Conservation (phyloP, 2,329 filamentous ascomycete species). For the Paracorniculantispora psalliotae region DNA sequence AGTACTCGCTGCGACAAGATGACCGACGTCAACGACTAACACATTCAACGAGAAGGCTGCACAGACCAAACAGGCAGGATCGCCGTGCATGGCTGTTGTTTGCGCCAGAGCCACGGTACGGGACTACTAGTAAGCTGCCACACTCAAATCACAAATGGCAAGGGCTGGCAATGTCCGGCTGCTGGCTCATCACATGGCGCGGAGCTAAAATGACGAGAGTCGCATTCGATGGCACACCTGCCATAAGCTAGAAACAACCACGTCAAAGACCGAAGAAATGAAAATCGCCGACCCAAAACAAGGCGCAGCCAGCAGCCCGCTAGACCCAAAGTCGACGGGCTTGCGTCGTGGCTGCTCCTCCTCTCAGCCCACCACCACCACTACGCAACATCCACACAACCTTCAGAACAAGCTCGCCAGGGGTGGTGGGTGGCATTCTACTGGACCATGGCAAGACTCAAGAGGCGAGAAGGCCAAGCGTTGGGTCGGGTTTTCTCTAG, state of each 20-base stretch:
- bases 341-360: background rate
- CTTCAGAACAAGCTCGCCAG: background rate
- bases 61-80: background rate
- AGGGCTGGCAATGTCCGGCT: background rate
- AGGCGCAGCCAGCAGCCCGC: constrained; percentile 10
- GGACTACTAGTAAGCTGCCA: constrained; percentile 4
- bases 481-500: background rate
- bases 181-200: background rate
- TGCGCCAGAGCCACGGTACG: background rate
- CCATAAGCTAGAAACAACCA: background rate
- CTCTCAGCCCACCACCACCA: background rate
- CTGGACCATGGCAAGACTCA: background rate
- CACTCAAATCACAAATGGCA: background rate
- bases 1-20: background rate
- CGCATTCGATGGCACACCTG: background rate
- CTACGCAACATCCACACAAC: background rate
- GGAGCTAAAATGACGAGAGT: constrained; percentile 10
- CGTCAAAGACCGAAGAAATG: background rate
- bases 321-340: background rate
- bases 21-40: background rate
- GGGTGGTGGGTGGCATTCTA: background rate
- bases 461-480: background rate
- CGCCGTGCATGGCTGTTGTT: constrained; percentile 8
- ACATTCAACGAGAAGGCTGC: background rate
- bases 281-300: constrained; percentile 9